phyloP scores from a whole-genome alignment of 2,329 filamentous ascomycete genomes.

The Claviceps arundinis region DNA sequence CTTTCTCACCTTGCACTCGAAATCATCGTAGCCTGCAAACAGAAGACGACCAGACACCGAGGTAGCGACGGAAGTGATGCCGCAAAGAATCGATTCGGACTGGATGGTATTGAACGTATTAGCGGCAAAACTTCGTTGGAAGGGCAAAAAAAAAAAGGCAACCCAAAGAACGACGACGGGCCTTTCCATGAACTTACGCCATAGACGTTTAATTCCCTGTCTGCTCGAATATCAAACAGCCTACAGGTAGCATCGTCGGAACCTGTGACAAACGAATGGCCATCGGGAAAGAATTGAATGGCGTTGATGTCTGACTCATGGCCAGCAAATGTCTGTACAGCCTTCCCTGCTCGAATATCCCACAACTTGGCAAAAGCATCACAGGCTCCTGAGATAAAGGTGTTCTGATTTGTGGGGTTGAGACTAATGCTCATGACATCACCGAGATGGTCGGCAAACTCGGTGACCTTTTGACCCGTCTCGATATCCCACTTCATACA shows the following conservation, averaged over 20 bases:
- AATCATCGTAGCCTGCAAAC: conserved; percentile 97
- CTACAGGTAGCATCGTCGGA: conserved; percentile 96
- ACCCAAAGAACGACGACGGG: neutral
- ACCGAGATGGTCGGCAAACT: conserved; percentile 95
- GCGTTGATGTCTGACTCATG: conserved; percentile 99
- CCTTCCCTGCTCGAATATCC: conserved; percentile 97
- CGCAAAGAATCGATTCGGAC: conserved; percentile 95
- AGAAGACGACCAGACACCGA: conserved; percentile 90
- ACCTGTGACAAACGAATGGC: conserved; percentile 94
- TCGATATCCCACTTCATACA: conserved; percentile 99
- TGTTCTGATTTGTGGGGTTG: conserved; percentile 97
- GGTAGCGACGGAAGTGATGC: conserved; percentile 95
- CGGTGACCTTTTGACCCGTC: conserved; percentile 90
- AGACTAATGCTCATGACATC: conserved; percentile 99
- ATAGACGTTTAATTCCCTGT: conserved; percentile 62
- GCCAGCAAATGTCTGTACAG: conserved; percentile 94
- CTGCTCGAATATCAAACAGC: conserved; percentile 93
- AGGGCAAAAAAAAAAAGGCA: neutral
- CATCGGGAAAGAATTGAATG: conserved; percentile 98
- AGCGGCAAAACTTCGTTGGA: conserved; percentile 3
- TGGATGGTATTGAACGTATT: conserved; percentile 24
- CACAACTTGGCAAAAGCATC: conserved; percentile 97
- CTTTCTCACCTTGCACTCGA: conserved; percentile 84
- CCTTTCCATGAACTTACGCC: conserved; percentile 36
- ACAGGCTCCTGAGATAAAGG: conserved; percentile 97